phyloP scores from a whole-genome alignment of 23 red algal species.

The Pyropia yezoensis region DNA sequence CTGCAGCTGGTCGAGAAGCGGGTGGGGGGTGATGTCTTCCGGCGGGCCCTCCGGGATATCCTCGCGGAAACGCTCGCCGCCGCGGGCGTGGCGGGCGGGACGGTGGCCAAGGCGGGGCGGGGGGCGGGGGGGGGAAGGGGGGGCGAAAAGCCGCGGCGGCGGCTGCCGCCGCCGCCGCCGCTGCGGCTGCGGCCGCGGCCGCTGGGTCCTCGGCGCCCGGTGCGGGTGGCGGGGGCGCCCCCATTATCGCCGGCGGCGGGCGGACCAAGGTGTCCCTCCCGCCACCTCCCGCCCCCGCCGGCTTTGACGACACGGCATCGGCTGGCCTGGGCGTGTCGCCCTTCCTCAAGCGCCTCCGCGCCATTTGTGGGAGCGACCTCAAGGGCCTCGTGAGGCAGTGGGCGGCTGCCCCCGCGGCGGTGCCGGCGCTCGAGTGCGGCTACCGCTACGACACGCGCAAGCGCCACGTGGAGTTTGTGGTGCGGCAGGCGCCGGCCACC shows the following conservation, averaged over 20 bases:
- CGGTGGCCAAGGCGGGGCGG: too few relatives aligned
- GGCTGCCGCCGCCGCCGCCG: too few relatives aligned
- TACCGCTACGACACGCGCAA: constrained; percentile 77
- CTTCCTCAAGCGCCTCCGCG: constrained; percentile 48
- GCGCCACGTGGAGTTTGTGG: constrained; percentile 58
- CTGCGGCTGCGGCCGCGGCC: too few relatives aligned
- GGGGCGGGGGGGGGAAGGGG: too few relatives aligned
- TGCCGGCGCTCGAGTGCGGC: constrained; percentile 45
- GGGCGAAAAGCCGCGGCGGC: too few relatives aligned
- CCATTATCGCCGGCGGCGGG: too few relatives aligned
- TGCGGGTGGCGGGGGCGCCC: too few relatives aligned
- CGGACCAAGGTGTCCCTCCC: constrained; percentile 2
- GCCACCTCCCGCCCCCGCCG: constrained; percentile 14
- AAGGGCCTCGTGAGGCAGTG: constrained; percentile 59
- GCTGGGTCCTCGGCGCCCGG: too few relatives aligned
- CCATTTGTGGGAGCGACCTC: constrained; percentile 40
- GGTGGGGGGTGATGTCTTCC: constrained; percentile 42
- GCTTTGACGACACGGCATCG: constrained; percentile 41
- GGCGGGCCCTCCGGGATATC: constrained; percentile 51
- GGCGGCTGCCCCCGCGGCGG: constrained; percentile 23
- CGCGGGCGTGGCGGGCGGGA: too few relatives aligned
- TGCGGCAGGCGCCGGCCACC: constrained; percentile 43
- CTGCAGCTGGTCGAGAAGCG: constrained; percentile 55
- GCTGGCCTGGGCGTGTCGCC: constrained; percentile 47
- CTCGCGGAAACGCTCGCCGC: constrained; percentile 23